Conservation (phyloP, 805 yeast genomes). For the Millerago galiae region DNA sequence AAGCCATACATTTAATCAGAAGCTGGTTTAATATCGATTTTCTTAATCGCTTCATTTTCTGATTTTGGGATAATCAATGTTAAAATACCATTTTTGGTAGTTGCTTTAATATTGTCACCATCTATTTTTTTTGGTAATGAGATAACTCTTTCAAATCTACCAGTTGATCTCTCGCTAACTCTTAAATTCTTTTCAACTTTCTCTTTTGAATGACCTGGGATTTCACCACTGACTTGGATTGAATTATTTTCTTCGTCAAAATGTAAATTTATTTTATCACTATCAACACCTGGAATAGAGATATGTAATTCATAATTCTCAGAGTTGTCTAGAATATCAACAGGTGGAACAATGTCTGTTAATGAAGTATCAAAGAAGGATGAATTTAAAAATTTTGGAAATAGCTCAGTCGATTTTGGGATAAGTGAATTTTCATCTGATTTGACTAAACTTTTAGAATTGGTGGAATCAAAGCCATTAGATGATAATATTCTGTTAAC, state of each 20-base stretch:
- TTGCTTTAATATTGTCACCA: constrained; percentile 39
- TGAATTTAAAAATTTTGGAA: constrained; percentile 24
- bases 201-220: constrained; percentile 25
- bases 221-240: constrained; percentile 38
- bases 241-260: constrained; percentile 40
- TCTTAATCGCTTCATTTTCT: constrained; percentile 5
- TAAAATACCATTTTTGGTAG: constrained; percentile 39
- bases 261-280: constrained; percentile 38
- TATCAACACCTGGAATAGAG: constrained; percentile 43
- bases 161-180: constrained; percentile 30
- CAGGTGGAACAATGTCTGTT: constrained; percentile 32
- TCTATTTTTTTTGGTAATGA: constrained; percentile 36
- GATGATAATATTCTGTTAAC: neutral
- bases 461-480: neutral
- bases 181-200: constrained; percentile 22
- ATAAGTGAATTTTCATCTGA: neutral
- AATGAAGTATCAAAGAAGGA: constrained; percentile 19
- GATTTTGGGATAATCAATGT: constrained; percentile 37
- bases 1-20: neutral
- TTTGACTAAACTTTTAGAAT: neutral
- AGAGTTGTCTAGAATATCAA: constrained; percentile 40
- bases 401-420: constrained; percentile 1
- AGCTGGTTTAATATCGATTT: neutral
- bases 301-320: constrained; percentile 34
- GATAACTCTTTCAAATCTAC: constrained; percentile 38